Percentiles rank a stretch among this genome's conserved stretches.
Evolutionary conservation across 2,329 filamentous ascomycete species (phyloP).

Genomic region (Calonectria honghensis): DNA sequence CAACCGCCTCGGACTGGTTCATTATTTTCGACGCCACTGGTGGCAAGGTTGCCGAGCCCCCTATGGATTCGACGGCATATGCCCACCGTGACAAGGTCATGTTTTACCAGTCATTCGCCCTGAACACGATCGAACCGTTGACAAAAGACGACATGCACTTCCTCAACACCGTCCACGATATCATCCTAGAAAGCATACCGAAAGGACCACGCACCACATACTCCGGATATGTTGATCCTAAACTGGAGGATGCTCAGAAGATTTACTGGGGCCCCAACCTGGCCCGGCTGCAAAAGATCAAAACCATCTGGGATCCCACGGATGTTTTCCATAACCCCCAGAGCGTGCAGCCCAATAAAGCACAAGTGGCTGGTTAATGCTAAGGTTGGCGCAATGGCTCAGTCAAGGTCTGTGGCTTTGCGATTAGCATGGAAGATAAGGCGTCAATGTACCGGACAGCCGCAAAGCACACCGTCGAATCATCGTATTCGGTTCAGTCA

Average conservation of each 20-base stretch:
- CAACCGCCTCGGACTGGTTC: neutral
- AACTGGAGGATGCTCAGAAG: constrained; percentile 1
- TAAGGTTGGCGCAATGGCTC: neutral
- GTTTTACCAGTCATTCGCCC: constrained; percentile 72
- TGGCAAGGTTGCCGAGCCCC: constrained; percentile 71
- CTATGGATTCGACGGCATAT: constrained; percentile 71
- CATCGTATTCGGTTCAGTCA: neutral
- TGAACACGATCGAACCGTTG: neutral
- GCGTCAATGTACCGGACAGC: neutral
- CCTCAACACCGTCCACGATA: neutral
- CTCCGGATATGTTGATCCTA: neutral
- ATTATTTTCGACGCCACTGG: constrained; percentile 67
- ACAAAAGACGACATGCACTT: neutral
- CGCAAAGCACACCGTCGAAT: neutral
- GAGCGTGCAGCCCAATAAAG: neutral
- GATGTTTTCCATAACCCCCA: constrained; percentile 21
- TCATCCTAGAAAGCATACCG: neutral
- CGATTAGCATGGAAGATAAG: neutral
- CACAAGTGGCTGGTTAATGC: neutral
- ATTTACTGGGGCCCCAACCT: constrained; percentile 26
- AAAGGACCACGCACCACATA: constrained; percentile 4
- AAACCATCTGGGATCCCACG: neutral
- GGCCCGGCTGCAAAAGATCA: constrained; percentile 6
- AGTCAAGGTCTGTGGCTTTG: neutral
- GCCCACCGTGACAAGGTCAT: constrained; percentile 74